Base-by-base conservation (phyloP, 768 basidiomycete genomes). In the Polyporus arcularius region DNA sequence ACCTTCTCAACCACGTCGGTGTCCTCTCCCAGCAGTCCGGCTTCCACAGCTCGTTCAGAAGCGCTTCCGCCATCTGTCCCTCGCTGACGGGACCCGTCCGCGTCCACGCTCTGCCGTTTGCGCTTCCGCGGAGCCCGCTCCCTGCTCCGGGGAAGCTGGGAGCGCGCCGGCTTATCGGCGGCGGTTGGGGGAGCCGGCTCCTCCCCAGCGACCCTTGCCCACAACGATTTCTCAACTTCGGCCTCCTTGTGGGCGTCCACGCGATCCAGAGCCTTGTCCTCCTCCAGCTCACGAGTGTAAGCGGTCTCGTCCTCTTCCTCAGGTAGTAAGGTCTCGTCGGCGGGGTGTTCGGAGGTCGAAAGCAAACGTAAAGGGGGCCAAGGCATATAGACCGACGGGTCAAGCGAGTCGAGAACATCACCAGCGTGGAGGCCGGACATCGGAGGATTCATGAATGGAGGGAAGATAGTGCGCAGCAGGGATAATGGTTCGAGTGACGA, bases 251-350 rank as follows among this genome's bases (percentile, higher is more conserved):
- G 83, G 54, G 46, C 40, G 30, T 67, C 54, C 4, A 55, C 48
- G 15, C 55, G 45, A 38, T 86, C 80, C 47, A 80, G 65, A 21
- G 67, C 64, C 6, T 69, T 74, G 32, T 86, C 85, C 8, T 79
- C 79, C 21, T 68, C 53, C 50, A 85, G 62, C 65, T 82, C 84
- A 1, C 58, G 66, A 16, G 60, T 61, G 41, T 83, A 55, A 26
- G 64, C 73, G 16, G 73, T 75, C 18, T 76, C 73, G 54, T 84
- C 78, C 4, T 72, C 72, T 51, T 70, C 59, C 18, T 70, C 68
- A 14, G 70, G 40, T 60, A 78, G 66, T 3, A 76, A 55, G 1
- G 69, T 58, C 4, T 63, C 73, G 0, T 72, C 72, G 12, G 63
- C 61, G 0, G 63, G 66, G 0, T 41, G 16, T 0, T 68, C 72